Evolutionary conservation across 345 rosid genomes (phyloP), one percentile per base, ranked within the genome.

Genomic region (Pistacia integerrima): DNA sequence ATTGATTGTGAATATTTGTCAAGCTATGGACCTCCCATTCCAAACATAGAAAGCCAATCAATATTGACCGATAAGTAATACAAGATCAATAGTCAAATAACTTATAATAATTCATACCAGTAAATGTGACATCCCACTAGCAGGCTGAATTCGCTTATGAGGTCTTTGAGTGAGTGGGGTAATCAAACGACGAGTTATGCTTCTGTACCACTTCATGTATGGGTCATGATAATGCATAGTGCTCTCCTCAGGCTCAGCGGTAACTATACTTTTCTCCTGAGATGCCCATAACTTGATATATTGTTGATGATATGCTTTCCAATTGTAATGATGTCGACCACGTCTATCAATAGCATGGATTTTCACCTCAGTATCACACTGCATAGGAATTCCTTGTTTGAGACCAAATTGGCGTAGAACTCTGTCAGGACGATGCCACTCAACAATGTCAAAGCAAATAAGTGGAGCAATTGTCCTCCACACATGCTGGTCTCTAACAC

Each of bases 401-500:
- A 64, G 68, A 13, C 68, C 68, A 4, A 64, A 64, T 64, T 17
- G 77, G n/a, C 77, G 69, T 11, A 74, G 36, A 30, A 74, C 76
- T 33, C 76, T 20, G 16, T 74, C 76, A 20, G 69, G 76, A 38
- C 55, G 52, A 38, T 74, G 76, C 76, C 76, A 62, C 57, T 74
- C 76, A 44, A 74, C 69, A 10, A 64, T 74, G 22, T 61, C 44
- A 36, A 74, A 74, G 41, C 69, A 74, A 22, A 74, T 74, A n/a
- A 74, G 69, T 25, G 76, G 76, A 17, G 64, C 67, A 41, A 41
- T 20, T 3, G 69, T 63, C 36, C 67, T 18, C 58, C 76, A 74
- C 12, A 58, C 8, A 58, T 58, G 62, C 62, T 58, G 62, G 28
- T 58, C 62, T 7, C 33, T 58, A 3, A 58, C 25, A 58, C 62